A percentile compares a stretch with the other conserved stretches of the same genome.
Conservation (phyloP, 352 stramenopile species). For the Pythium oligandrum region DNA sequence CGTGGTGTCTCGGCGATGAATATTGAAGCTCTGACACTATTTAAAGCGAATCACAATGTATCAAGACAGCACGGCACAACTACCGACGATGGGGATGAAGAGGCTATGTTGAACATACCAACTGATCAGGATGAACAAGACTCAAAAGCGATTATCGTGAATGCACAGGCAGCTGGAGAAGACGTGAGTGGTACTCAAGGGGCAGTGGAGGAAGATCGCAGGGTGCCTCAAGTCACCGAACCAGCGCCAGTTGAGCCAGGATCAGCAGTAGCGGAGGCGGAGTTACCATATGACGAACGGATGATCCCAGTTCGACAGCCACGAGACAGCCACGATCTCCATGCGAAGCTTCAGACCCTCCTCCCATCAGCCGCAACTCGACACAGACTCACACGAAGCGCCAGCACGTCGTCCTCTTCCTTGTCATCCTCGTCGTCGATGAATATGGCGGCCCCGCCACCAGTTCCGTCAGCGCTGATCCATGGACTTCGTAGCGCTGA, state of each 20-base stretch:
- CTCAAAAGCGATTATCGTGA: no score
- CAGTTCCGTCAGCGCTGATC: constrained; percentile 7
- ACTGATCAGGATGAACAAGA: no score
- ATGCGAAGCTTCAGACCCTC: background rate
- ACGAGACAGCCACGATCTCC: constrained; percentile 1
- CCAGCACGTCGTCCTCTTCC: background rate
- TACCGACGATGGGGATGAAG: no score
- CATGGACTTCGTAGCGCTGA: constrained; percentile 16
- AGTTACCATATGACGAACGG: constrained; percentile 11
- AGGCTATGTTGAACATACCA: no score
- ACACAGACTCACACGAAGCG: constrained; percentile 1
- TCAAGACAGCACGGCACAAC: no score
- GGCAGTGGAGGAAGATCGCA: no score
- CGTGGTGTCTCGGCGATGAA: constrained; percentile 74
- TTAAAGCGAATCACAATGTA: constrained; percentile 37
- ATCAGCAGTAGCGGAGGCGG: background rate
- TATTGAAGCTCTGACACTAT: constrained; percentile 61
- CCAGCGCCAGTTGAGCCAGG: background rate
- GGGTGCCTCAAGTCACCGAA: constrained; percentile 5
- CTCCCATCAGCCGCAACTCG: background rate
- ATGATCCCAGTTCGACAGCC: constrained; percentile 15
- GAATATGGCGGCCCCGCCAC: background rate
- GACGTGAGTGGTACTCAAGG: no score
- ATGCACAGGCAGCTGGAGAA: no score
- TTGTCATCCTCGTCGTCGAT: background rate